phyloP scores from a whole-genome alignment of 2,329 filamentous ascomycete genomes.

The Kalmusia sp. region DNA sequence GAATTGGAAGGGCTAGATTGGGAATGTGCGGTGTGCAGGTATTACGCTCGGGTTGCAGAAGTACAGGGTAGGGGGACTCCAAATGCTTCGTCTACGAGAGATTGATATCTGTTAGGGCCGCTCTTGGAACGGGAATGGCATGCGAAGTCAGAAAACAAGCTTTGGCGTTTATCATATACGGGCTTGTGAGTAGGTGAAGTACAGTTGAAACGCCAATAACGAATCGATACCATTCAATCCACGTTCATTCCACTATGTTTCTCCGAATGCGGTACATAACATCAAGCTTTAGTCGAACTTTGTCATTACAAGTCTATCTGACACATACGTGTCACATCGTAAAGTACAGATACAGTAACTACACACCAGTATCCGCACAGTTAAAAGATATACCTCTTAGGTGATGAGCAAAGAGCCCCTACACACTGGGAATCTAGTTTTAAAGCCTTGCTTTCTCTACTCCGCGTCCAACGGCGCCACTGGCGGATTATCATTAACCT shows the following conservation, averaged over 20 bases:
- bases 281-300: no score
- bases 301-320: no score
- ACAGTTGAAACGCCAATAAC: constrained; percentile 24
- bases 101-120: constrained; percentile 29
- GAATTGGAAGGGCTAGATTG: neutral
- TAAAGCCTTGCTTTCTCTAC: no score
- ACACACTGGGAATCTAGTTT: no score
- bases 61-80: constrained; percentile 23
- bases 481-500: constrained; percentile 81
- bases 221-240: constrained; percentile 32
- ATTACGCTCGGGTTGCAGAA: constrained; percentile 12
- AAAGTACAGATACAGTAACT: neutral
- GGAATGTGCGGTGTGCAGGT: constrained; percentile 4
- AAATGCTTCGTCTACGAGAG: constrained; percentile 20
- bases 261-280: no score
- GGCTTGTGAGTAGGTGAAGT: constrained; percentile 24
- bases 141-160: constrained; percentile 16
- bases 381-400: no score
- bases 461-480: constrained; percentile 80
- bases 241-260: constrained; percentile 12
- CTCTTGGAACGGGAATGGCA: constrained; percentile 11
- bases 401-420: no score
- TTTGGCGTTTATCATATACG: constrained; percentile 27
- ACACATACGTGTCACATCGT: no score
- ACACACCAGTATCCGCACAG: neutral